Base-by-base conservation (phyloP, 1,284 basidiomycete species). In the Rhodotorula sp. region DNA sequence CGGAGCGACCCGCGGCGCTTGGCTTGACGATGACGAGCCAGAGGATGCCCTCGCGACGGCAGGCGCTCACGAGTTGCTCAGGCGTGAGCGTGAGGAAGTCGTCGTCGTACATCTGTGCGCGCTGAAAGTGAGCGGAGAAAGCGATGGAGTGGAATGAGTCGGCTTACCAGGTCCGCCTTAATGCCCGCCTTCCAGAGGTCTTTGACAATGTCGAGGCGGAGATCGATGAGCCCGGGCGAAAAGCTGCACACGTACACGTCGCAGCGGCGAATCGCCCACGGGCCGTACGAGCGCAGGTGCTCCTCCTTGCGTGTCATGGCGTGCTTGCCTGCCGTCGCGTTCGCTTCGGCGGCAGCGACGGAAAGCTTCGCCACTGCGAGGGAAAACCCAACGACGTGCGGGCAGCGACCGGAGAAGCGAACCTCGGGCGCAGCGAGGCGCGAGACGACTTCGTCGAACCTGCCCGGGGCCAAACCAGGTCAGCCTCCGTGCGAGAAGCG, bases 231-330 rank as follows among this genome's bases (percentile, higher is more conserved):
- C 0, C 83, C 84, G 0, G 82, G 81, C 10, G 80, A 80, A 61
- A 83, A 84, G 2, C 80, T 81, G 10, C 84, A 84, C 3, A 87
- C 82, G 71, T 87, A 87, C 32, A 86, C 85, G 74, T 87, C 86
- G 72, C 85, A 86, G 39, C 86, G 82, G 66, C 85, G 79, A 10
- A 82, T 80, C 37, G 81, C 79, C 79, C 80, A 82, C 0, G 83
- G 83, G 25, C 84, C 85, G n/a, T 84, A 85, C 29, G 82, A 81
- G 25, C 81, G 79, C 59, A 83, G 81, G 44, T 81, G 81, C 22
- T 83, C 80, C 57, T 82, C 72, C 29, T 55, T 54, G 22, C 75
- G 72, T 19, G 78, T 77, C 41, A 79, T 81, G 25, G 81, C 81
- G n/a, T 82, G 80, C 67, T 83, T 74, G 41, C 76, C 71, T 37